Percentiles rank a stretch among this genome's conserved stretches.
These are phyloP conservation scores for Cordia subcordata DNA, from an alignment of 257 asterid genomes.

Conservation along the genomic window DNA sequence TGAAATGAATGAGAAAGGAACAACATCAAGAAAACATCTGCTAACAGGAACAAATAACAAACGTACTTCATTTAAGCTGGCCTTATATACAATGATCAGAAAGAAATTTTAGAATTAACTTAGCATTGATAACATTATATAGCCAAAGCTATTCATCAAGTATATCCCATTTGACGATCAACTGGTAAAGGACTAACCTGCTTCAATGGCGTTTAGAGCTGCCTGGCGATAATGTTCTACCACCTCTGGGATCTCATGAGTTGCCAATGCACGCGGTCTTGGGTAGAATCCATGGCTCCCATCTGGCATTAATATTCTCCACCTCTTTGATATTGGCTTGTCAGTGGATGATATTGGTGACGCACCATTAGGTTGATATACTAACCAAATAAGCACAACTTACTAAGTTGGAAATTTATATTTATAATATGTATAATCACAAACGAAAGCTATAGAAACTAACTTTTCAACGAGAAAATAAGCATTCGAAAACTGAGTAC, in stretches of 20 bases:
- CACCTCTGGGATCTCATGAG: constrained; percentile 47
- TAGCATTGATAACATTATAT: background rate
- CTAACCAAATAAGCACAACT: constrained; percentile 27
- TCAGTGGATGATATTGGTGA: constrained; percentile 79
- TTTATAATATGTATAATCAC: background rate
- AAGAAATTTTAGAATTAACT: too few relatives aligned
- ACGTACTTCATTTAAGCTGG: too few relatives aligned
- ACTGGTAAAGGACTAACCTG: constrained; percentile 43
- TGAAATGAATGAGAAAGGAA: too few relatives aligned
- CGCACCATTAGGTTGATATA: constrained; percentile 68
- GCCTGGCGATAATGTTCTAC: constrained; percentile 71
- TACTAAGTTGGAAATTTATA: background rate
- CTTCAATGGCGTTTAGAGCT: constrained; percentile 88
- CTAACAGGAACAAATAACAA: too few relatives aligned
- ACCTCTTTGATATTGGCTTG: constrained; percentile 83
- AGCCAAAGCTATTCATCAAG: too few relatives aligned
- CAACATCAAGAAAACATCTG: too few relatives aligned
- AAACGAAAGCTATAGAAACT: too few relatives aligned
- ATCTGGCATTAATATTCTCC: constrained; percentile 86
- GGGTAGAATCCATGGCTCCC: constrained; percentile 67
- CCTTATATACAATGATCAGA: too few relatives aligned
- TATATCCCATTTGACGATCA: background rate
- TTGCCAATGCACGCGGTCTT: constrained; percentile 50
- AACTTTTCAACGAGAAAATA: too few relatives aligned
- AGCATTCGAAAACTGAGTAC: too few relatives aligned